Percentiles rank a stretch among this genome's conserved stretches.
phyloP scores from a whole-genome alignment of 148 eudicot genomes.

The Rhododendron mucronatum region DNA sequence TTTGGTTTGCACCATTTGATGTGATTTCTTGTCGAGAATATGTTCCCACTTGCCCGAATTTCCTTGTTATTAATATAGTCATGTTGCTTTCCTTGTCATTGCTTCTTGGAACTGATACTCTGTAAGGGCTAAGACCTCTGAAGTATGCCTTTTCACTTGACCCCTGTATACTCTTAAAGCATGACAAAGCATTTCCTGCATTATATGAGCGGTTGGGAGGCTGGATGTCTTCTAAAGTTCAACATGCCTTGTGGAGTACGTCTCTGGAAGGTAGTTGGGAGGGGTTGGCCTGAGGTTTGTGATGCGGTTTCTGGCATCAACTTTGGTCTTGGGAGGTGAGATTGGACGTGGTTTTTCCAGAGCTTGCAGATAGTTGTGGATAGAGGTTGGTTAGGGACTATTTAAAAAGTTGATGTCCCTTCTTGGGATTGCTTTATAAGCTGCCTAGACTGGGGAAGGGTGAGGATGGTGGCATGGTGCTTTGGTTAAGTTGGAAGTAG shows the following conservation, averaged over 20 bases:
- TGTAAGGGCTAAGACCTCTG: neutral
- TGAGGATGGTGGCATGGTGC: neutral
- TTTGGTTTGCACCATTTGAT: neutral
- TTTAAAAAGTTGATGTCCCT: neutral
- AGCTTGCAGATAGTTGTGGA: neutral
- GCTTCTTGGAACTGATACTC: neutral
- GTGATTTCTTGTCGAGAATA: neutral
- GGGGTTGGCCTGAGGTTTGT: neutral
- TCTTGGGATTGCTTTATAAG: neutral
- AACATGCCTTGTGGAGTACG: neutral
- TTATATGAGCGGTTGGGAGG: neutral
- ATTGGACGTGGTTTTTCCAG: neutral
- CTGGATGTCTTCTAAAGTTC: neutral
- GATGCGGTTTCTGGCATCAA: neutral
- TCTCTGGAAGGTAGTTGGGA: neutral
- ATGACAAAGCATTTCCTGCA: neutral
- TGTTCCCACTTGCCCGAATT: neutral
- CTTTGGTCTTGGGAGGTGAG: neutral
- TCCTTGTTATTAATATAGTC: neutral
- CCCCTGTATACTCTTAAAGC: neutral
- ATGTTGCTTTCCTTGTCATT: neutral
- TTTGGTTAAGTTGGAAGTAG: neutral
- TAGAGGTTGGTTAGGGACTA: neutral
- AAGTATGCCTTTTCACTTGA: neutral
- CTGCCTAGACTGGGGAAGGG: neutral